These are phyloP conservation scores for Aspergillus kassunensis DNA, from an alignment of 495 filamentous ascomycete species.

Conservation along the genomic window DNA sequence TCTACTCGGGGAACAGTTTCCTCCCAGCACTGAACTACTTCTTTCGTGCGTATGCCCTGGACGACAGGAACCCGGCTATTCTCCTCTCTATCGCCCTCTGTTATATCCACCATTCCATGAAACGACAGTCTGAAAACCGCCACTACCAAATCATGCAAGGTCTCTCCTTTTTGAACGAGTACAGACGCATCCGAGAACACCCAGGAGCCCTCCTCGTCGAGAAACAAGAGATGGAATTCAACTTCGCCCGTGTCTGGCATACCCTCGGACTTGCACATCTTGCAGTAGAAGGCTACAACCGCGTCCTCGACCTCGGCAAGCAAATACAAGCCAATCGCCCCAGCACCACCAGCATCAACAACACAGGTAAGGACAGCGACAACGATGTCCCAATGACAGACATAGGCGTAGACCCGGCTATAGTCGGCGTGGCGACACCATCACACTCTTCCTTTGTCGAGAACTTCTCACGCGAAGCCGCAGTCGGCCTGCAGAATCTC, in stretches of 20 bases:
- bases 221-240: constrained; percentile 83
- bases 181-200: constrained; percentile 56
- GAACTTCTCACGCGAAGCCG: constrained; percentile 69
- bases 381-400: constrained; percentile 29
- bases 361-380: background rate
- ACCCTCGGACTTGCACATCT: constrained; percentile 73
- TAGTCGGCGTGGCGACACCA: constrained; percentile 7
- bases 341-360: background rate
- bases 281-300: constrained; percentile 71
- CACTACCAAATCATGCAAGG: constrained; percentile 84
- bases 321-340: constrained; percentile 30
- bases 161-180: constrained; percentile 72
- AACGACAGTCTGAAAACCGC: constrained; percentile 82
- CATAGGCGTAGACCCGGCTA: constrained; percentile 7
- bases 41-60: constrained; percentile 75
- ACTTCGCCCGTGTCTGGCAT: constrained; percentile 78
- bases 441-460: constrained; percentile 39
- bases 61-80: constrained; percentile 70
- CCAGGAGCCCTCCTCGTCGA: constrained; percentile 40
- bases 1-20: constrained; percentile 75
- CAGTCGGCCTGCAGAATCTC: constrained; percentile 68
- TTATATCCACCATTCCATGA: constrained; percentile 81
- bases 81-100: constrained; percentile 65
- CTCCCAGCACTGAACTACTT: constrained; percentile 86
- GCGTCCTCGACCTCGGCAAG: constrained; percentile 46